Evolutionary conservation across 179 eudicot species (phyloP), one percentile per base, ranked within the genome.

Genomic region (Amaranthus tricolor): DNA sequence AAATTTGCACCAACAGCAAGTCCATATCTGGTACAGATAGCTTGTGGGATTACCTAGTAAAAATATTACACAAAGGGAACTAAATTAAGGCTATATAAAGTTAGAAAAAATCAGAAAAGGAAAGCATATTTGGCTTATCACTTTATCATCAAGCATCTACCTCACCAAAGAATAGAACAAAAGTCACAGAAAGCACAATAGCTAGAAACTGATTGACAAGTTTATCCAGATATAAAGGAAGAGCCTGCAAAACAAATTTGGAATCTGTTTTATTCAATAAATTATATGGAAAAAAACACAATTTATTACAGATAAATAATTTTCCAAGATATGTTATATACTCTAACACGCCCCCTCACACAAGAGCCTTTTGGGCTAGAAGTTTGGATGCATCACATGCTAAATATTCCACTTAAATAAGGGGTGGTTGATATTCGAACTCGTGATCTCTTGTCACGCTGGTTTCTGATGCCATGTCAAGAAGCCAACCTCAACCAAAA

Each of bases 91-190:
- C 4, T 10, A 7, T 2, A 19, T 11, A 14, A 10, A 43, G 11
- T 0, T 44, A 6, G 15, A 24, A 9, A 6, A 13, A 21, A 4
- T 17, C 6, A 9, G 19, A 15, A 20, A 66, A 24, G 8, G 15
- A 10, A 57, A 68, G 5, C 55, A 57, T 50, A n/a, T 24, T 24
- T 19, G 17, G 50, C 53, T 4, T 6, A 54, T 48, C 66, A 31
- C 17, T 40, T 62, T 7, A 80, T 72, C 44, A 55, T 20, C 62
- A 69, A 65, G 56, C 6, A 59, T 31, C 14, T 73, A 88, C 92
- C 92, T 88, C 92, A 44, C 89, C 92, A 71, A 89, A 89, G 73
- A 80, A 82, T 48, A 89, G 82, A 60, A 89, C 89, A 75, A 89
- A 85, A 24, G 94, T 89, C 21, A 89, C 94, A 45, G 94, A 88